Evolutionary conservation across 2,329 filamentous ascomycete species (phyloP).

Genomic region (Epichloe coenophiala): DNA sequence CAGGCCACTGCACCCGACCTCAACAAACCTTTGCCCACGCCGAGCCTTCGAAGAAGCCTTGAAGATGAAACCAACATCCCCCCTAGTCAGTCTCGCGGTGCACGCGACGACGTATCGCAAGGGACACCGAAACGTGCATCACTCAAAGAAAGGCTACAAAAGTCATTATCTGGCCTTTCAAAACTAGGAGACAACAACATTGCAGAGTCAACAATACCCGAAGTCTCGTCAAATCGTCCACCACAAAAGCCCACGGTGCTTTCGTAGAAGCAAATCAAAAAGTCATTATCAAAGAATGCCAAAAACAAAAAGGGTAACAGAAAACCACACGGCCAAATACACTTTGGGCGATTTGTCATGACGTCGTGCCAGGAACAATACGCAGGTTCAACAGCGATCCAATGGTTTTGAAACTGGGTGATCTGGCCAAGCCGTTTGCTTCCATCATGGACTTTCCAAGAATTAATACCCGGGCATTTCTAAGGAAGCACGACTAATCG

Average conservation of each 20-base stretch:
- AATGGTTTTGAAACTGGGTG: neutral
- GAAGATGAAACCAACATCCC: neutral
- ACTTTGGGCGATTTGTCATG: neutral
- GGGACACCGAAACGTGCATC: neutral
- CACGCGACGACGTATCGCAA: neutral
- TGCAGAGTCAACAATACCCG: neutral
- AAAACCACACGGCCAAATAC: neutral
- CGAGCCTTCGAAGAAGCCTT: neutral
- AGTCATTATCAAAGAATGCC: neutral
- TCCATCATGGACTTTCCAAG: neutral
- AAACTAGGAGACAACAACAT: neutral
- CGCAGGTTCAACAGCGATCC: neutral
- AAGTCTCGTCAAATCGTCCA: neutral
- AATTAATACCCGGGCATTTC: neutral
- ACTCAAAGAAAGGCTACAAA: slow-evolving; percentile 1
- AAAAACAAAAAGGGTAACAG: neutral
- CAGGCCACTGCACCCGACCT: neutral
- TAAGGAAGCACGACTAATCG: neutral
- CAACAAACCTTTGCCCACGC: neutral
- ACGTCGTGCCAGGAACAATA: neutral
- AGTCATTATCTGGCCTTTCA: slow-evolving; percentile 4
- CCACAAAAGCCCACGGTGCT: neutral
- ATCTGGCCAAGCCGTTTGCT: neutral
- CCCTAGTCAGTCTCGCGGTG: neutral
- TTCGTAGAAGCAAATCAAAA: neutral